Evolutionary conservation across 148 eudicot genomes (phyloP).

Genomic region (Heliamphora exappendiculata): DNA sequence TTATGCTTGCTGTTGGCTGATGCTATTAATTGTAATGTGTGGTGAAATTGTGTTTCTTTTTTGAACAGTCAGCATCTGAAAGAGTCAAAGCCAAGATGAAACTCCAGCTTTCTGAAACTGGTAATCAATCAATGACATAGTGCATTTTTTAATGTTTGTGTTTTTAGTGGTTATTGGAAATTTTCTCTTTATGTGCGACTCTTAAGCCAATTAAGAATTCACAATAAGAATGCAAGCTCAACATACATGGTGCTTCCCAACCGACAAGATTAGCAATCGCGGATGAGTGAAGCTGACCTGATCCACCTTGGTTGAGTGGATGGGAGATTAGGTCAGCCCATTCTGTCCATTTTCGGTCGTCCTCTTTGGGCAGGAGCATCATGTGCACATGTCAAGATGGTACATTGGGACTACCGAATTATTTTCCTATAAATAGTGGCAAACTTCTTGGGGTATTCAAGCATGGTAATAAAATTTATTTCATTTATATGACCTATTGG

Average conservation of each 20-base stretch:
- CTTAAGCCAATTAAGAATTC: too few relatives aligned
- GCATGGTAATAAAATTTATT: neutral
- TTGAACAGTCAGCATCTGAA: constrained; percentile 76
- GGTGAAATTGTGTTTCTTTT: constrained; percentile 9
- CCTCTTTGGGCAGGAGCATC: too few relatives aligned
- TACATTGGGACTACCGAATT: too few relatives aligned
- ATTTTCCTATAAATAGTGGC: too few relatives aligned
- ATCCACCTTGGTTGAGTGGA: too few relatives aligned
- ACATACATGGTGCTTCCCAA: too few relatives aligned
- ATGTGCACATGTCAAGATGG: too few relatives aligned
- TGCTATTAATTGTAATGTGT: constrained; percentile 1
- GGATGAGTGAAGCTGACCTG: too few relatives aligned
- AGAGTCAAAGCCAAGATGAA: constrained; percentile 95
- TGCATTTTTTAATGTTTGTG: neutral
- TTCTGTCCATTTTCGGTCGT: too few relatives aligned
- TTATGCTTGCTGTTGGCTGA: neutral
- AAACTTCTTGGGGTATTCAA: neutral
- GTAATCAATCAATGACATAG: constrained; percentile 24
- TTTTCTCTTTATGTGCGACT: neutral
- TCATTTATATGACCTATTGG: neutral
- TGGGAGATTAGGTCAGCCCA: too few relatives aligned
- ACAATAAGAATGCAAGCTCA: too few relatives aligned
- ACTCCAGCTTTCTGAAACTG: constrained; percentile 83
- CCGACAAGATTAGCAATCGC: too few relatives aligned
- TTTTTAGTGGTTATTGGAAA: constrained; percentile 3